phyloP scores from a whole-genome alignment of 148 eudicot species.

The Pouteria glomerata region DNA sequence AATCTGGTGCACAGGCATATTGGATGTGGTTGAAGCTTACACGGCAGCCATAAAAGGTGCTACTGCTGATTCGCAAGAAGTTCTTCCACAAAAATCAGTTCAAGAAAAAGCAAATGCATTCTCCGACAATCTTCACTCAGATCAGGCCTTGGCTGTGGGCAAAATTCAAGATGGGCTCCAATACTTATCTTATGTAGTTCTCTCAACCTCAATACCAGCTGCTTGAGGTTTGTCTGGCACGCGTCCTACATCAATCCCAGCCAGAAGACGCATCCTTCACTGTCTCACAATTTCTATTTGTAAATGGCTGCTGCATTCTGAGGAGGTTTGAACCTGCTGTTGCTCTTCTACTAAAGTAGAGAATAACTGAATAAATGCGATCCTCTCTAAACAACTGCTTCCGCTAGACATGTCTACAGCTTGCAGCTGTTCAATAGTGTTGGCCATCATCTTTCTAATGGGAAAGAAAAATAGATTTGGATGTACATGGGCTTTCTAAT shows the following conservation, averaged over 20 bases:
- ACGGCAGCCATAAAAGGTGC: constrained; percentile 65
- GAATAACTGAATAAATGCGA: too few species aligned
- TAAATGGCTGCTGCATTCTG: constrained; percentile 6
- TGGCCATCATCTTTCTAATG: too few species aligned
- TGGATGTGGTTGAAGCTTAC: constrained; percentile 86
- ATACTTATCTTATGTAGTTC: constrained; percentile 53
- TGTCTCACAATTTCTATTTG: not conserved
- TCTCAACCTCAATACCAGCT: constrained; percentile 73
- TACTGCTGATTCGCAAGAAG: constrained; percentile 40
- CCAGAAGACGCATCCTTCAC: constrained; percentile 6
- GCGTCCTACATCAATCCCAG: constrained; percentile 19
- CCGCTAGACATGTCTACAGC: too few species aligned
- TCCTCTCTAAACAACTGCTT: too few species aligned
- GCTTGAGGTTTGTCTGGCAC: constrained; percentile 34
- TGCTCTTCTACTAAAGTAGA: too few species aligned
- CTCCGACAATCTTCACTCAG: constrained; percentile 53
- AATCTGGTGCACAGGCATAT: constrained; percentile 67
- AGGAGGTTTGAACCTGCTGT: not conserved
- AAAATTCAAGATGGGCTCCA: constrained; percentile 86
- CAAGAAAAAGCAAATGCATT: constrained; percentile 64
- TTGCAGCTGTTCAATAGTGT: too few species aligned
- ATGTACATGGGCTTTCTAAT: too few species aligned
- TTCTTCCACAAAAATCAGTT: constrained; percentile 49
- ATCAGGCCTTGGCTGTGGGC: constrained; percentile 52
- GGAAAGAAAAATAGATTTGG: too few species aligned